Percentiles rank a stretch among this genome's conserved stretches.
Conservation (phyloP, 192 early-diverging fungal species). For the Backusella sp. region DNA sequence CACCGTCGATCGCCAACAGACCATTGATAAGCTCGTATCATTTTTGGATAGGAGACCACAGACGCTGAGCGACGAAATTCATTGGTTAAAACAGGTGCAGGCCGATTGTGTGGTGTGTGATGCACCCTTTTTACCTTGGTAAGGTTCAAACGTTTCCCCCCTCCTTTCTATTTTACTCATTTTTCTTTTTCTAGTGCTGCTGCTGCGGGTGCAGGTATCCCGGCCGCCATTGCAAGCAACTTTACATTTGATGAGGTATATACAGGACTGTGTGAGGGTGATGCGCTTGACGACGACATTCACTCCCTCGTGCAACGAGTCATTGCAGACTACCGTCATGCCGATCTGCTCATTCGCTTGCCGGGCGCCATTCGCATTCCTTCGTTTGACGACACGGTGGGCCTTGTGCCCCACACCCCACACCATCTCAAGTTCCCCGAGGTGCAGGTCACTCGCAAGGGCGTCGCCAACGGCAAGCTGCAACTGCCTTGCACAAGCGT, state of each 20-base stretch:
- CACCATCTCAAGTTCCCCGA: conserved; percentile 12
- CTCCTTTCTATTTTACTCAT: too few relatives aligned
- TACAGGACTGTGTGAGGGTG: conserved; percentile 49
- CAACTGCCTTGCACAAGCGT: conserved; percentile 20
- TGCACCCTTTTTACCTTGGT: conserved; percentile 60
- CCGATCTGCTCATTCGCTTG: conserved; percentile 48
- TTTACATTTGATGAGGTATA: conserved; percentile 66
- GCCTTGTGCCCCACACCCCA: conserved; percentile 23
- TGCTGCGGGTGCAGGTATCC: conserved; percentile 47
- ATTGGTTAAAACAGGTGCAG: conserved; percentile 50
- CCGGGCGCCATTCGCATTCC: conserved; percentile 59
- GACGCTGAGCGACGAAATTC: conserved; percentile 42
- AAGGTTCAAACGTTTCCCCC: too few relatives aligned
- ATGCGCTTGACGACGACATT: conserved; percentile 47
- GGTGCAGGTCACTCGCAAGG: background rate
- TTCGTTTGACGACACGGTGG: conserved; percentile 44
- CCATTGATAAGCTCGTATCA: conserved; percentile 46
- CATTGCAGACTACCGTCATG: conserved; percentile 49
- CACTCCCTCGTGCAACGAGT: conserved; percentile 37
- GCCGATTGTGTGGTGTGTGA: conserved; percentile 58
- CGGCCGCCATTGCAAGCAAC: conserved; percentile 55
- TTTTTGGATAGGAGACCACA: conserved; percentile 44
- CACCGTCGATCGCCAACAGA: conserved; percentile 55
- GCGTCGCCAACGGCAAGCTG: conserved; percentile 34
- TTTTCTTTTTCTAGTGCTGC: conserved; percentile 46